phyloP scores from a whole-genome alignment of 768 basidiomycete genomes.

The Sarcodon aspratus region DNA sequence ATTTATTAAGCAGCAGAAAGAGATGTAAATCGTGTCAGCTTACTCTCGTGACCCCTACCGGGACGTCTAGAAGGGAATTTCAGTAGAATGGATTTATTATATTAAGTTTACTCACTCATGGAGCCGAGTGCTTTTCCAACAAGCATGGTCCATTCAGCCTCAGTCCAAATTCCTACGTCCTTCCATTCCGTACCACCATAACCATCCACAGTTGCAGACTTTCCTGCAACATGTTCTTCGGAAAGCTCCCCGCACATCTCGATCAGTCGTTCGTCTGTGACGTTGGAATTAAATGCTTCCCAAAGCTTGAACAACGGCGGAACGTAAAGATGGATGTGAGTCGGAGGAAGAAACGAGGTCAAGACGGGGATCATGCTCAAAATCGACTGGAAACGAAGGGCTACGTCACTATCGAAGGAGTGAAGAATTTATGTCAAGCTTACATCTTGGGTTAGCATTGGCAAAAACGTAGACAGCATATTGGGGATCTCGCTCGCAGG shows the following conservation, averaged over 20 bases:
- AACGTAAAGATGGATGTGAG: slow-evolving; percentile 54
- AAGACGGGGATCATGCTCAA: slow-evolving; percentile 66
- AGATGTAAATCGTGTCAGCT: slow-evolving; percentile 4
- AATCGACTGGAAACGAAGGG: slow-evolving; percentile 32
- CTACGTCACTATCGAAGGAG: slow-evolving; percentile 3
- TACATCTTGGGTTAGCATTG: slow-evolving; percentile 62
- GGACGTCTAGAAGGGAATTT: slow-evolving; percentile 38
- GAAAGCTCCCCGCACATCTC: slow-evolving; percentile 60
- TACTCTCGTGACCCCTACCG: slow-evolving; percentile 61
- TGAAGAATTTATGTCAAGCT: slow-evolving; percentile 10
- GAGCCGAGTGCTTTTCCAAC: slow-evolving; percentile 75
- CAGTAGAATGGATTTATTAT: background rate
- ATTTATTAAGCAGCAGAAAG: background rate
- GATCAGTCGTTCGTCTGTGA: slow-evolving; percentile 65
- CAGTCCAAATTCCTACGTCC: slow-evolving; percentile 84
- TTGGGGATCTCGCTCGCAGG: slow-evolving; percentile 48
- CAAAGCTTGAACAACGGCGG: slow-evolving; percentile 65
- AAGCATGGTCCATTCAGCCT: slow-evolving; percentile 73
- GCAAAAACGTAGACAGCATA: slow-evolving; percentile 66
- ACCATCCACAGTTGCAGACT: slow-evolving; percentile 36
- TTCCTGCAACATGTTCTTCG: slow-evolving; percentile 58
- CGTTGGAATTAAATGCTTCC: slow-evolving; percentile 67
- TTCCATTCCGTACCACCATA: slow-evolving; percentile 56
- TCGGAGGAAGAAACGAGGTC: slow-evolving; percentile 67
- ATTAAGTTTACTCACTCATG: slow-evolving; percentile 34